Evolutionary conservation across 192 early-diverging fungal species (phyloP), one percentile per base, ranked within the genome.

Genomic region (Phlyctochytrium planicorne): DNA sequence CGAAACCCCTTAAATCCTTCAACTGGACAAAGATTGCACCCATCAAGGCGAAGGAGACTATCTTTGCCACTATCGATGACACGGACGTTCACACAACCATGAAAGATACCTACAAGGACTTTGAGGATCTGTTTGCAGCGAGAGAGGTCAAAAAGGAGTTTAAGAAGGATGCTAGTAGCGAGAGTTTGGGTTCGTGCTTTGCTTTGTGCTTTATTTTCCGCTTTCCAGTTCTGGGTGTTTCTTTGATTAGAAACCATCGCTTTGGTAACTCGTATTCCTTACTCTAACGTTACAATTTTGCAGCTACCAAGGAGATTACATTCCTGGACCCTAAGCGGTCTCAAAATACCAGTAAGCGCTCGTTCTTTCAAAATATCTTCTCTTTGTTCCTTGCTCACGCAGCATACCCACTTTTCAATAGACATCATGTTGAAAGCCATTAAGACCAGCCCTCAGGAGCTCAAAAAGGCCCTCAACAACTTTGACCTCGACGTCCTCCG

Each of bases 21-120:
- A 84, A 84, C 67, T 84, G 82, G 82, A 80, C 80, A 1, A 84
- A 84, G 67, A 62, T 84, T n/a, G 70, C 80, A 17, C 74, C 74
- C 1, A 30, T 65, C 16, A 82, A 82, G 56, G 73, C 74, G 53
- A 75, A 68, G 34, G 80, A 80, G 32, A 84, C 82, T 0, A 65
- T 84, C 10, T 84, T 78, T 69, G 62, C 59, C 2, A 66, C 70
- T 14, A 63, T 84, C 0, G 80, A 84, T 63, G 82, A 84, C 62
- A 61, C 59, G 3, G 65, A 68, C 6, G 62, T 84, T 10, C 82
- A 84, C 52, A 31, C 53, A 1, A 67, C 63, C 34, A 34, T 78
- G 30, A 67, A 74, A 56, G 69, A 74, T 10, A 67, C 40, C 25
- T 79, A 82, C 56, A 76, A 68, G 0, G 75, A 84, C 53, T 84